These are phyloP conservation scores for Pythium graminicola DNA, from an alignment of 352 stramenopile species.

Conservation along the genomic window DNA sequence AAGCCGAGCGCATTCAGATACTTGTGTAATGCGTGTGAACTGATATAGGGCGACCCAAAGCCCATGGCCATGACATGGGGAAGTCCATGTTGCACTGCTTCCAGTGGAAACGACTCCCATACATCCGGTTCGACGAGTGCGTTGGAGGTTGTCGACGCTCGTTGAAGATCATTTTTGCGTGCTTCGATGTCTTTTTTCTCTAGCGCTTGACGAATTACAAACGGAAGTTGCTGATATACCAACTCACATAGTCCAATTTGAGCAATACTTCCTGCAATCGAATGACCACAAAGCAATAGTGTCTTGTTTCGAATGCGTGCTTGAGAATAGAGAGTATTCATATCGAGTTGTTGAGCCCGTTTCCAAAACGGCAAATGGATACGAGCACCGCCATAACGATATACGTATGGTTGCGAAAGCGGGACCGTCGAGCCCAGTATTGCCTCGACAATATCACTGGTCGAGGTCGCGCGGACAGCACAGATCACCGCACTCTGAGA, in stretches of 20 bases:
- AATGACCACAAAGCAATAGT: constrained; percentile 72
- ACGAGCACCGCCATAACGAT: constrained; percentile 63
- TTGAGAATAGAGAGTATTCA: constrained; percentile 41
- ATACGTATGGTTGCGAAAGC: constrained; percentile 54
- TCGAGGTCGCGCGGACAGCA: constrained; percentile 50
- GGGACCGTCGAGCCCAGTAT: constrained; percentile 64
- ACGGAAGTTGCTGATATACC: constrained; percentile 61
- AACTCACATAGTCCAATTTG: constrained; percentile 72
- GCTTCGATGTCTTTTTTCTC: constrained; percentile 60
- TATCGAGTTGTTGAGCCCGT: constrained; percentile 47
- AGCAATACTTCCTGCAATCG: constrained; percentile 77
- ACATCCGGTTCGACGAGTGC: constrained; percentile 2
- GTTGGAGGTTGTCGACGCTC: not conserved
- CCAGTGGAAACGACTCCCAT: constrained; percentile 14
- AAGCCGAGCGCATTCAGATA: constrained; percentile 54
- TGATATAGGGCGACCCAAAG: constrained; percentile 74
- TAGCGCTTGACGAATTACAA: constrained; percentile 36
- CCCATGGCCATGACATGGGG: constrained; percentile 59
- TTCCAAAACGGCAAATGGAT: constrained; percentile 80
- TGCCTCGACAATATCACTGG: constrained; percentile 56
- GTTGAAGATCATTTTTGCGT: constrained; percentile 22
- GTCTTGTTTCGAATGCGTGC: constrained; percentile 48
- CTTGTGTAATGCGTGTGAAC: constrained; percentile 32
- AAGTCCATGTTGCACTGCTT: constrained; percentile 25
- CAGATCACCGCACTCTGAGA: constrained; percentile 57